Percentiles rank a stretch among this genome's conserved stretches.
Conservation (phyloP, 805 yeast genomes). For the Tanozyma kutaoensis region DNA sequence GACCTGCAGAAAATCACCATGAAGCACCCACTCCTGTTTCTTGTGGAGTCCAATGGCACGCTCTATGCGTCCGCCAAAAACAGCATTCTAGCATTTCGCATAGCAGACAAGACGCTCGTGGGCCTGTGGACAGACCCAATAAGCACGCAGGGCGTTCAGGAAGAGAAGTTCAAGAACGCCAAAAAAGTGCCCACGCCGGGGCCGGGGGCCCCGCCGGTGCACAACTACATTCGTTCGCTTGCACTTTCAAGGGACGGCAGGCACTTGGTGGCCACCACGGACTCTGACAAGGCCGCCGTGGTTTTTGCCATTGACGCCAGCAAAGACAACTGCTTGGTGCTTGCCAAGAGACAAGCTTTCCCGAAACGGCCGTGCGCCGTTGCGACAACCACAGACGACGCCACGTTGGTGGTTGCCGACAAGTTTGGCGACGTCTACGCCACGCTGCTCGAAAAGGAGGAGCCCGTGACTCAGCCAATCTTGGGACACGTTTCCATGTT, state of each 20-base stretch:
- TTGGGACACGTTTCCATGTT: slow-evolving; percentile 96
- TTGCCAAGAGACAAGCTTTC: slow-evolving; percentile 60
- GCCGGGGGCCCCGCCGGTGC: slow-evolving; percentile 54
- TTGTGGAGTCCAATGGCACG: slow-evolving; percentile 26
- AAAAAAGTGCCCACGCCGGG: slow-evolving; percentile 53
- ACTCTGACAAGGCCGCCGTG: slow-evolving; percentile 70
- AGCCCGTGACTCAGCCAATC: slow-evolving; percentile 32
- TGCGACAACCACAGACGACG: slow-evolving; percentile 38
- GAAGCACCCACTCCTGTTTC: slow-evolving; percentile 64
- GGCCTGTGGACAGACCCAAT: slow-evolving; percentile 55
- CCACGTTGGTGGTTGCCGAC: slow-evolving; percentile 61
- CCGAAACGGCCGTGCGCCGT: slow-evolving; percentile 92
- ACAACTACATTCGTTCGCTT: slow-evolving; percentile 56
- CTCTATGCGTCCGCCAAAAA: slow-evolving; percentile 49
- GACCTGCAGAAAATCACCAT: slow-evolving; percentile 16
- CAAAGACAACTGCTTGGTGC: slow-evolving; percentile 28
- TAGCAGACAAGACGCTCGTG: slow-evolving; percentile 23
- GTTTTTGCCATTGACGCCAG: slow-evolving; percentile 35
- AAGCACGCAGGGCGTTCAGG: slow-evolving; percentile 38
- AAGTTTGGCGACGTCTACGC: slow-evolving; percentile 91
- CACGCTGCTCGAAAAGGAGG: slow-evolving; percentile 25
- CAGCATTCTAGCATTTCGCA: slow-evolving; percentile 38
- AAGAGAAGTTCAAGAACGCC: slow-evolving; percentile 22
- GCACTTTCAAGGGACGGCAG: slow-evolving; percentile 35
- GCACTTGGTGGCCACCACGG: slow-evolving; percentile 57